Evolutionary conservation across 352 stramenopile genomes (phyloP).

Genomic region (Blastocystis sp.): DNA sequence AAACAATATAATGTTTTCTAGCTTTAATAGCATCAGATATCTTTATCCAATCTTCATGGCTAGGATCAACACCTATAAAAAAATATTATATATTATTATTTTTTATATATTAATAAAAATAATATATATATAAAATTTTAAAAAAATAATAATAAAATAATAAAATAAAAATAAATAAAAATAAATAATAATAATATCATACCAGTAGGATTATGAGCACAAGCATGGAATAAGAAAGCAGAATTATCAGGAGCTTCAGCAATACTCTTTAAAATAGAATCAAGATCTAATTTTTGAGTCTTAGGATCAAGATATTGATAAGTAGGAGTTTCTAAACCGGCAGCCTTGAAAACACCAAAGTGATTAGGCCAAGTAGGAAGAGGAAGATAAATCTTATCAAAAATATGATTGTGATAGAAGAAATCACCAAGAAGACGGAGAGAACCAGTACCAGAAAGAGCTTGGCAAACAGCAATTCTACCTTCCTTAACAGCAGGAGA

Average conservation of each 20-base stretch:
- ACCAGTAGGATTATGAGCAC: slow-evolving; percentile 92
- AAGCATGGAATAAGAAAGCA: slow-evolving; percentile 90
- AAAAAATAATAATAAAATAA: too few species aligned
- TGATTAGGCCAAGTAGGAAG: slow-evolving; percentile 99
- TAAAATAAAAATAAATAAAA: too few species aligned
- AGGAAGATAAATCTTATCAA: slow-evolving; percentile 72
- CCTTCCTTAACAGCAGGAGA: slow-evolving; percentile 63
- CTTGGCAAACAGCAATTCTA: slow-evolving; percentile 67
- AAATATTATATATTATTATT: background rate
- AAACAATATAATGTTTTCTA: slow-evolving; percentile 85
- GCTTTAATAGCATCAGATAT: slow-evolving; percentile 79
- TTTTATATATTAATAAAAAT: too few species aligned
- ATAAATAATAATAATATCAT: background rate
- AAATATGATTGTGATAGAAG: slow-evolving; percentile 58
- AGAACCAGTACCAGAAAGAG: slow-evolving; percentile 87
- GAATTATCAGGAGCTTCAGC: slow-evolving; percentile 69
- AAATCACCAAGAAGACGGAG: slow-evolving; percentile 83
- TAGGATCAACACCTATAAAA: slow-evolving; percentile 88
- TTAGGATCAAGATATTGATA: slow-evolving; percentile 66
- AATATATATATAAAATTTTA: too few species aligned
- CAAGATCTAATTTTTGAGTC: slow-evolving; percentile 66
- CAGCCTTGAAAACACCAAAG: slow-evolving; percentile 63
- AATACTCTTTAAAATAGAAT: slow-evolving; percentile 76
- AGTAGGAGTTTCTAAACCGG: slow-evolving; percentile 57
- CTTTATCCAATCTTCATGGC: slow-evolving; percentile 84